phyloP scores from a whole-genome alignment of 176 grass and related monocot species.

The Paspalum vaginatum region DNA sequence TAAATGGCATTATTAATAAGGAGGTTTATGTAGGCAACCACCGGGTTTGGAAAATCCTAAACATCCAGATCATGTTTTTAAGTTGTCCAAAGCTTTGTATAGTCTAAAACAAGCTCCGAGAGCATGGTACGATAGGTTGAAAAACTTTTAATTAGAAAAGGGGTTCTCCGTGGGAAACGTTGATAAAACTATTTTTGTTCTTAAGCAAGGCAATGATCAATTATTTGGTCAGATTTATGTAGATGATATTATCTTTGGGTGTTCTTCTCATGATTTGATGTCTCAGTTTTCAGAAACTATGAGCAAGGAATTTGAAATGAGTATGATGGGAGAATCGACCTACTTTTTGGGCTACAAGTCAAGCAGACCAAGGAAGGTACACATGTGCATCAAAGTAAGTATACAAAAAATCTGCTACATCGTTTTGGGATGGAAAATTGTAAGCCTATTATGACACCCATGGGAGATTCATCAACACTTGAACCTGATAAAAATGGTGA shows the following conservation, averaged over 20 bases:
- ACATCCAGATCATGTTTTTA: not conserved
- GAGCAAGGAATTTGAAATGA: not conserved
- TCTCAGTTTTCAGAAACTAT: not conserved
- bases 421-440: not conserved
- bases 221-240: not conserved
- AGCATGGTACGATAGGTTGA: not conserved
- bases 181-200: not conserved
- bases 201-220: not conserved
- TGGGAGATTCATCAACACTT: not conserved
- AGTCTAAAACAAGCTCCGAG: not conserved
- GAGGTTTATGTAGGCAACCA: not conserved
- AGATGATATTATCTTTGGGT: not conserved
- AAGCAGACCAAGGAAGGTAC: not conserved
- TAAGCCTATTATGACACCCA: constrained; percentile 4
- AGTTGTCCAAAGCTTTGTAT: not conserved
- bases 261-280: not conserved
- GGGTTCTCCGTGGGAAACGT: not conserved
- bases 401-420: not conserved
- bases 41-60: not conserved
- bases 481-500: not conserved
- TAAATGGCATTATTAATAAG: not conserved
- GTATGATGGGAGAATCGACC: not conserved
- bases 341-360: not conserved
- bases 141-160: not conserved
- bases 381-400: not conserved